Evolutionary conservation across 306 rosid species (phyloP).

Genomic region (Styphnolobium japonicum): DNA sequence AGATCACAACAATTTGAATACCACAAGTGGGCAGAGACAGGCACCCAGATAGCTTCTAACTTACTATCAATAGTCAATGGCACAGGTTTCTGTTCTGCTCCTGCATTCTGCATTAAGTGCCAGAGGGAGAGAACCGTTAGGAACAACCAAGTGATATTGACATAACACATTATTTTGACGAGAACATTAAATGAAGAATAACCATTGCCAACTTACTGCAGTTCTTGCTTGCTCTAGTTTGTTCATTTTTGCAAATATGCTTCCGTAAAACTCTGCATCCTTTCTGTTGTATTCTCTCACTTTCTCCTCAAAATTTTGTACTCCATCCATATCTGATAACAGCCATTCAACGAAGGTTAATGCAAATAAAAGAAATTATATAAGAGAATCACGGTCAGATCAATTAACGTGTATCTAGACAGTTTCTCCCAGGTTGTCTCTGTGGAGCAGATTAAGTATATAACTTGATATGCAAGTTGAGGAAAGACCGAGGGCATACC

Average conservation of each 20-base stretch:
- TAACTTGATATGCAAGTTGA: not conserved
- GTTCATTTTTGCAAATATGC: conserved; percentile 78
- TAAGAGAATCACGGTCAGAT: not conserved
- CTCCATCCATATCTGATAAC: conserved; percentile 70
- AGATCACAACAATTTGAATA: not conserved
- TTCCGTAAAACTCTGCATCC: conserved; percentile 80
- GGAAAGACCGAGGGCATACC: conserved; percentile 32
- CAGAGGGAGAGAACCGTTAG: not conserved
- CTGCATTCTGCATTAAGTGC: conserved; percentile 26
- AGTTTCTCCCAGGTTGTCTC: not conserved
- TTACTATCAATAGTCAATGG: conserved; percentile 58
- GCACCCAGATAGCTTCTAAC: not conserved
- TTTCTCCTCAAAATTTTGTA: conserved; percentile 76
- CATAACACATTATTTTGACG: too few relatives aligned
- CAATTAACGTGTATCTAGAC: not conserved
- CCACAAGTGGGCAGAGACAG: not conserved
- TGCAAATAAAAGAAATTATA: not conserved
- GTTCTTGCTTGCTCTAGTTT: conserved; percentile 44
- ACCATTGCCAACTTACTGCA: not conserved
- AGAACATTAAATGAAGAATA: too few relatives aligned
- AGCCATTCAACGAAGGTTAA: not conserved
- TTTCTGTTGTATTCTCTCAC: conserved; percentile 75
- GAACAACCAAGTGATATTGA: not conserved
- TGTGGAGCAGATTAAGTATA: not conserved
- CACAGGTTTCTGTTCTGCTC: conserved; percentile 42